Evolutionary conservation across 352 stramenopile species (phyloP), one percentile per base, ranked within the genome.

Genomic region (Blastocystis sp.): DNA sequence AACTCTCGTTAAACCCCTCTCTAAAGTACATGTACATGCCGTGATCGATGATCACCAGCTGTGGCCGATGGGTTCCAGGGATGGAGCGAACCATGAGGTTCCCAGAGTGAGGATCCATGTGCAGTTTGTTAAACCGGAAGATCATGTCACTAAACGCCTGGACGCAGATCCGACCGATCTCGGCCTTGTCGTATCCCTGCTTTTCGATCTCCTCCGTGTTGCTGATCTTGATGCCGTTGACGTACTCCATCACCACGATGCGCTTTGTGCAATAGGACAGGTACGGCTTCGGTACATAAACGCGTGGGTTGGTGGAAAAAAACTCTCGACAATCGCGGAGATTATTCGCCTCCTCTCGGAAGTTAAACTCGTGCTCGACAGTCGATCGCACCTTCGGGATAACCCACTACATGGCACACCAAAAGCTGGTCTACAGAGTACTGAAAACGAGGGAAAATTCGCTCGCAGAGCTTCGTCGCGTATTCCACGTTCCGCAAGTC

Each of bases 201-300:
- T 8, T 13, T 8, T 16, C 37, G n/a, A 79, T 26, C 37, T 7
- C 55, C 26, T 59, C 64, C 43, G 66, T 18, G 70, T 89, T 41
- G 50, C 53, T 89, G 6, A 53, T 43, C 43, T 89, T 89, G 16
- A 76, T 37, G 37, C 78, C 78, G 41, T 89, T 34, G 53, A 89
- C 76, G 45, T 89, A 89, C 50, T 89, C 78, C 78, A 89, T 89
- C 34, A 89, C 78, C 43, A 89, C 26, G n/a, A 89, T 79, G 8
- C 78, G 78, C 43, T 78, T 89, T 6, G 63, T 64, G n/a, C 45
- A 89, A 8, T 62, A 26, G 39, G 34, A 13, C 34, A 26, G 24
- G 47, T 76, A 89, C 24, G 45, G 37, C 43, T 76, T 89, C 30
- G 78, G 78, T 0, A 89, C 50, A 39, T 89, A 89, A 0, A 89